Evolutionary conservation across 441 rosid genomes (phyloP), one percentile per base, ranked within the genome.

Genomic region (Euphorbia celastroides): DNA sequence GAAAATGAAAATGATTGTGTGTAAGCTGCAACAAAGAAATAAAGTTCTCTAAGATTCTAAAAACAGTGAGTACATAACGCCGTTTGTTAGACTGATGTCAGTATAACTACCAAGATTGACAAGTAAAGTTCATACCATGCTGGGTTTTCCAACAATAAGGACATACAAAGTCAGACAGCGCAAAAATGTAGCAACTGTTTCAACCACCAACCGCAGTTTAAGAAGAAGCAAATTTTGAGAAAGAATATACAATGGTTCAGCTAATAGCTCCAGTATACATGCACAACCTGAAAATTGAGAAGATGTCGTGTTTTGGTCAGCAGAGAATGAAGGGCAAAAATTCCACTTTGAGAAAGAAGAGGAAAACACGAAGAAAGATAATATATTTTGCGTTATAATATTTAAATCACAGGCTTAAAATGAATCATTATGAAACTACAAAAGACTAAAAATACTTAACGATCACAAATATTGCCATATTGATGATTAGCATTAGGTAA

Each of bases 211-310:
- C 57, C 98, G 88, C 72, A 89, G 66, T 70, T 80, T 72, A 22
- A 92, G 93, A 63, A 81, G 82, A 71, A 86, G 77, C 75, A 92
- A 81, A 75, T 85, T 86, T 80, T 92, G 97, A 72, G 99, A 88
- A 50, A 94, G 87, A 67, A 92, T 89, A 76, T 84, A 89, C 65
- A 94, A 57, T 8, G 97, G 99, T 80, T 94, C 99, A 7, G 96
- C 96, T 78, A 92, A 42, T 31, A 94, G 81, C 88, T 92, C 97
- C 85, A 92, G 72, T 57, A 94, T 64, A 78, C 99, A 94, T 34
- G 92, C 97, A 77, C 71, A 74, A 42, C 89, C 99, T 92, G 85
- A 69, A 80, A 82, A 19, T 55, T 57, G 28, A 65, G 19, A 70
- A 69, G 7, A 38, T 25, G 52, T 68, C 42, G 59, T 48, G 26